phyloP scores from a whole-genome alignment of 2,329 filamentous ascomycete species.

The Pseudocercospora cruenta region DNA sequence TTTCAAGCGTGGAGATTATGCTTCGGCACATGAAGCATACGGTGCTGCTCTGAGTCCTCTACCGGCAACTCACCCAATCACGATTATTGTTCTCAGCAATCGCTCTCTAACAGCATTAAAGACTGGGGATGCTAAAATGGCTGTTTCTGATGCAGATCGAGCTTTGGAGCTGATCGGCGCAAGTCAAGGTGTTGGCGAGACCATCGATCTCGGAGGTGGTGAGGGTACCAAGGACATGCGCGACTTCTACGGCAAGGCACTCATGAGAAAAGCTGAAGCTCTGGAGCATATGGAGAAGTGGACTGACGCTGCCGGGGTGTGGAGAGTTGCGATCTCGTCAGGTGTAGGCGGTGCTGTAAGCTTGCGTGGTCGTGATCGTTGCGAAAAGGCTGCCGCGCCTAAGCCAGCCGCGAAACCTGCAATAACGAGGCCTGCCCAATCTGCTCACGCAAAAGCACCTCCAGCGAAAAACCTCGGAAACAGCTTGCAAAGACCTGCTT shows the following conservation, averaged over 20 bases:
- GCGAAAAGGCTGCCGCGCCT: conserved; percentile 75
- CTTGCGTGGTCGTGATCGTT: conserved; percentile 82
- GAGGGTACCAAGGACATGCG: conserved; percentile 78
- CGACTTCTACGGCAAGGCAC: conserved; percentile 89
- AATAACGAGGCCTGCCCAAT: conserved; percentile 51
- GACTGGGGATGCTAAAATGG: conserved; percentile 86
- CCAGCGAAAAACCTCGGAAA: conserved; percentile 31
- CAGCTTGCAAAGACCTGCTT: conserved; percentile 32
- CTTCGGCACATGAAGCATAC: conserved; percentile 81
- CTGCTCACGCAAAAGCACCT: conserved; percentile 40
- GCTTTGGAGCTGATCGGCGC: conserved; percentile 80
- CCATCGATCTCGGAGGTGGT: conserved; percentile 66
- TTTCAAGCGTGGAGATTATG: conserved; percentile 93
- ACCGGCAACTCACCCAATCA: conserved; percentile 77
- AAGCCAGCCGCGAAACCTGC: conserved; percentile 61
- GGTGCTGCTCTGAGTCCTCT: conserved; percentile 74
- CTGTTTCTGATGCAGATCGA: conserved; percentile 80
- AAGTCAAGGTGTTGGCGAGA: conserved; percentile 77
- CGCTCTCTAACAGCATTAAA: conserved; percentile 88
- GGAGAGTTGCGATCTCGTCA: conserved; percentile 80
- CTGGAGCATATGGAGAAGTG: conserved; percentile 95
- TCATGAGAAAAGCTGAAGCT: conserved; percentile 93
- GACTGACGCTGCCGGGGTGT: conserved; percentile 77
- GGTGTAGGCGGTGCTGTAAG: conserved; percentile 85
- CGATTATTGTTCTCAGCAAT: conserved; percentile 88